A percentile compares a stretch with the other conserved stretches of the same genome.
These are phyloP conservation scores for Peronospora tabacina DNA, from an alignment of 352 stramenopile species.

Conservation along the genomic window DNA sequence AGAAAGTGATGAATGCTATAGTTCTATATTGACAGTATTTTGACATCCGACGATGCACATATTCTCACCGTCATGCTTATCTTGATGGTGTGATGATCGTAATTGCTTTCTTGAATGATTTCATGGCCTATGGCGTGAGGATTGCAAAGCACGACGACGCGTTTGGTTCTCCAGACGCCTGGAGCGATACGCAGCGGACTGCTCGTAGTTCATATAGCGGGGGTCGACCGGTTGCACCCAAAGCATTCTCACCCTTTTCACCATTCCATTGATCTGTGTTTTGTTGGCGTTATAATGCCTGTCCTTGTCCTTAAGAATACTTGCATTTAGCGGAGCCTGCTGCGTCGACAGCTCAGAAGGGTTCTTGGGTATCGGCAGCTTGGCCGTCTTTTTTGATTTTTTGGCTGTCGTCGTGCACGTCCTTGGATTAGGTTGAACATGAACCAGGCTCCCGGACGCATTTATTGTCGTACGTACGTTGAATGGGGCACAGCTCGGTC, in stretches of 20 bases:
- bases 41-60: background rate
- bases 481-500: background rate
- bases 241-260: background rate
- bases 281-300: background rate
- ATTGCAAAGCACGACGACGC: constrained; percentile 6
- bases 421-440: background rate
- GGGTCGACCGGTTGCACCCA: background rate
- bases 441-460: background rate
- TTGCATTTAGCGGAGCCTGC: background rate
- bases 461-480: background rate
- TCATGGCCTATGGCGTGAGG: background rate
- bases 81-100: background rate
- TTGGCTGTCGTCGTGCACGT: background rate
- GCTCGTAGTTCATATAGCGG: constrained; percentile 17
- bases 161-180: constrained; percentile 8
- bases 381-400: background rate
- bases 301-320: background rate
- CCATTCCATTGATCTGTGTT: background rate
- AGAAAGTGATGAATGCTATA: background rate
- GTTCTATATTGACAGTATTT: background rate
- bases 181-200: constrained; percentile 3
- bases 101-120: background rate
- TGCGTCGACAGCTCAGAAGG: background rate
- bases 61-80: constrained; percentile 1
- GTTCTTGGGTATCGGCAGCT: background rate